These are phyloP conservation scores for Spergularia marina DNA, from an alignment of 148 eudicot genomes.

Conservation along the genomic window DNA sequence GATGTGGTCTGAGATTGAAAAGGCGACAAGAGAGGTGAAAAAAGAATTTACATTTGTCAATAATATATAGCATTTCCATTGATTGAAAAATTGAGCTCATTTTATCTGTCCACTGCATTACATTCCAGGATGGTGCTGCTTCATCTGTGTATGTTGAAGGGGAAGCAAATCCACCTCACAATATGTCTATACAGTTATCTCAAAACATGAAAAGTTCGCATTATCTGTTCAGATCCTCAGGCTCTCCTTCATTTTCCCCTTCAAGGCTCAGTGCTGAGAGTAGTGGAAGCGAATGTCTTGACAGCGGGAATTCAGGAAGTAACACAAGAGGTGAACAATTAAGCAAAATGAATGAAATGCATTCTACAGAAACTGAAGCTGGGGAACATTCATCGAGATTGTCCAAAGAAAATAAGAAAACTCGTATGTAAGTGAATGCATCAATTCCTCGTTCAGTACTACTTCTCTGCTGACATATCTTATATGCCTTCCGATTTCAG, in stretches of 20 bases:
- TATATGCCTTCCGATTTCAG: neutral
- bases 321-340: slow-evolving; percentile 6
- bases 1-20: slow-evolving; percentile 21
- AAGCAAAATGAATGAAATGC: slow-evolving; percentile 19
- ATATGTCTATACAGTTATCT: slow-evolving; percentile 8
- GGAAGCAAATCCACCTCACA: slow-evolving; percentile 15
- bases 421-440: slow-evolving; percentile 33
- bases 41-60: neutral
- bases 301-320: slow-evolving; percentile 29
- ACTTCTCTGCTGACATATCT: neutral
- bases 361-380: slow-evolving; percentile 19
- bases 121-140: slow-evolving; percentile 36
- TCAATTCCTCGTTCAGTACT: neutral
- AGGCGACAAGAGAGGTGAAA: slow-evolving; percentile 27
- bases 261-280: slow-evolving; percentile 43
- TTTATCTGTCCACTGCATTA: neutral
- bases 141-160: slow-evolving; percentile 15
- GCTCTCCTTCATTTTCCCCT: slow-evolving; percentile 34
- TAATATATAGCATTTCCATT: neutral
- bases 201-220: slow-evolving; percentile 21
- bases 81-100: neutral
- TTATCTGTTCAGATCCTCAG: slow-evolving; percentile 25
- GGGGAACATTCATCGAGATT: slow-evolving; percentile 6
- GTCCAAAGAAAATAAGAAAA: slow-evolving; percentile 36
- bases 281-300: slow-evolving; percentile 34